Conservation (phyloP, 768 basidiomycete species). For the Trichaptum fuscoviolaceum region DNA sequence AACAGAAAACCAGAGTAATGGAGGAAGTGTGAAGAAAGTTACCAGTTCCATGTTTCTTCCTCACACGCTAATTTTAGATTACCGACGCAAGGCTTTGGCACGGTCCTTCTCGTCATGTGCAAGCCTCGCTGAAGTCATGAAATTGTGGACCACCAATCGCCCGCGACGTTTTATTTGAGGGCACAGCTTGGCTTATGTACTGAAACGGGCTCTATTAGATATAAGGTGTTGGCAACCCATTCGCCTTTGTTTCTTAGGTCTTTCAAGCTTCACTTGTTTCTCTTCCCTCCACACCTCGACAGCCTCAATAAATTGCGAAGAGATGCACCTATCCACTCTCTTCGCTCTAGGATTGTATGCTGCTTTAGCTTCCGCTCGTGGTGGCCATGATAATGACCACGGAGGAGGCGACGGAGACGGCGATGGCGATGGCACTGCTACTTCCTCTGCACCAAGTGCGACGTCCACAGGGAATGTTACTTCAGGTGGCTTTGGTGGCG, state of each 20-base stretch:
- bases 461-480: neutral
- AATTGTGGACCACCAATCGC: neutral
- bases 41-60: neutral
- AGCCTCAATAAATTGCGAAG: neutral
- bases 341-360: neutral
- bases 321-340: neutral
- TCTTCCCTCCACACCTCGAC: neutral
- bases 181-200: neutral
- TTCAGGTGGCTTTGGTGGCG: neutral
- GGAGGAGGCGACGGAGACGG: neutral
- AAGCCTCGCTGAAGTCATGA: neutral
- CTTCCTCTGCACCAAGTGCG: neutral
- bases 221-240: neutral
- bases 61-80: constrained; percentile 1
- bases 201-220: neutral
- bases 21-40: neutral
- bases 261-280: neutral
- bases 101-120: neutral
- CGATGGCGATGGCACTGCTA: neutral
- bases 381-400: neutral
- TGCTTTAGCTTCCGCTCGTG: neutral
- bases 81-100: neutral
- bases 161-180: neutral
- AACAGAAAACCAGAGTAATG: neutral
- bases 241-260: neutral